Evolutionary conservation across 179 eudicot genomes (phyloP).

Genomic region (Carnegiea gigantea): DNA sequence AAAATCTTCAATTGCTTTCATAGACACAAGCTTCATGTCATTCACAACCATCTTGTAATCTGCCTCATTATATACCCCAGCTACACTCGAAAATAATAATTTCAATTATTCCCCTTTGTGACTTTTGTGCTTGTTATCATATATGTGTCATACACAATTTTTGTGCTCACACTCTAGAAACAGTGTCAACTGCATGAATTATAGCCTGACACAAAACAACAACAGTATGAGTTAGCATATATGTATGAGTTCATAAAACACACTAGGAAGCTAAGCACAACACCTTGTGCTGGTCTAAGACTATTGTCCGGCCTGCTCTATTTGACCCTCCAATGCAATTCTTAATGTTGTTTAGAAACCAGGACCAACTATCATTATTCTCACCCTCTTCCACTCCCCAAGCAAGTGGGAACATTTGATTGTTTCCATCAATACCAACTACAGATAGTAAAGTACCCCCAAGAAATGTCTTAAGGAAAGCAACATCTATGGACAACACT

Average conservation of each 20-base stretch:
- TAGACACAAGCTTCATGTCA: background rate
- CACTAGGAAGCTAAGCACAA: too few relatives aligned
- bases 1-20: background rate
- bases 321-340: background rate
- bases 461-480: background rate
- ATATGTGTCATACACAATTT: background rate
- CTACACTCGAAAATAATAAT: too few relatives aligned
- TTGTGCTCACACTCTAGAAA: background rate
- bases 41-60: background rate
- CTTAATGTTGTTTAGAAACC: background rate
- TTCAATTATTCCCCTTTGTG: background rate
- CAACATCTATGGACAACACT: background rate
- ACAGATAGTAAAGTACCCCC: background rate
- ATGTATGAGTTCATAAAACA: background rate
- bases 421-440: constrained; percentile 1
- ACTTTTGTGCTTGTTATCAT: background rate
- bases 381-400: background rate
- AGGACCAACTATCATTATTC: background rate
- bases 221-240: too few relatives aligned
- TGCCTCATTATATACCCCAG: background rate
- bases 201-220: background rate
- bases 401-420: background rate
- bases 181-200: background rate
- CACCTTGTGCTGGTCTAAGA: too few relatives aligned
- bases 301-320: background rate